Evolutionary conservation across 306 rosid species (phyloP), one percentile per base, ranked within the genome.

Genomic region (Hylodesmum podocarpum): DNA sequence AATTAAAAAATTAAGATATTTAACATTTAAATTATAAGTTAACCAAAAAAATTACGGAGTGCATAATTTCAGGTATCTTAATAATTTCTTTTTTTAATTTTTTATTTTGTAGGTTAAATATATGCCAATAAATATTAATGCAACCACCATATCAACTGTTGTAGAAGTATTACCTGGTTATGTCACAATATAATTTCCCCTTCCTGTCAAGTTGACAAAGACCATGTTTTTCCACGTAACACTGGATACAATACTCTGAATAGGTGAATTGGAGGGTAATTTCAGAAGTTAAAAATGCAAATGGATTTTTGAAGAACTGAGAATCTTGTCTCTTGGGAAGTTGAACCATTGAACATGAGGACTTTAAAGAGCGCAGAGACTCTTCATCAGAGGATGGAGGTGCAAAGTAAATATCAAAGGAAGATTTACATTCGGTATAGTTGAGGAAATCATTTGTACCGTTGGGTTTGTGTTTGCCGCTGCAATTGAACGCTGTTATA

Each of bases 161-260:
- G 46, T 40, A 1, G 80, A 82, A 43, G 67, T 16, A 50, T 37
- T 78, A 84, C 87, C 85, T 77, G 29, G n/a, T n/a, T n/a, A 4
- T 24, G 22, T 24, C 27, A n/a, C 86, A 85, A 33, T 61, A 16
- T 61, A 24, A 0, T 1, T 5, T 12, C 34, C 75, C 15, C 10
- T 16, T 19, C 24, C 15, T 46, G 51, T 66, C 9, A 28, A 29
- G 66, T 8, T 7, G 62, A 11, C 88, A 81, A 15, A 0, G 19
- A 14, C 80, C 65, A 0, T 4, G 15, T 5, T 4, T 7, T 0
- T 0, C 0, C 1, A 0, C 1, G 25, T 0, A 0, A 71, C 90
- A 87, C 4, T 0, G 0, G 0, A 0, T 0, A 84, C 90, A 87
- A 1, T 3, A 19, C 13, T 1, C 1, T 28, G 77, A 75, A 24